These are phyloP conservation scores for Phytophthora vignae DNA, from an alignment of 352 stramenopile species.

Conservation along the genomic window DNA sequence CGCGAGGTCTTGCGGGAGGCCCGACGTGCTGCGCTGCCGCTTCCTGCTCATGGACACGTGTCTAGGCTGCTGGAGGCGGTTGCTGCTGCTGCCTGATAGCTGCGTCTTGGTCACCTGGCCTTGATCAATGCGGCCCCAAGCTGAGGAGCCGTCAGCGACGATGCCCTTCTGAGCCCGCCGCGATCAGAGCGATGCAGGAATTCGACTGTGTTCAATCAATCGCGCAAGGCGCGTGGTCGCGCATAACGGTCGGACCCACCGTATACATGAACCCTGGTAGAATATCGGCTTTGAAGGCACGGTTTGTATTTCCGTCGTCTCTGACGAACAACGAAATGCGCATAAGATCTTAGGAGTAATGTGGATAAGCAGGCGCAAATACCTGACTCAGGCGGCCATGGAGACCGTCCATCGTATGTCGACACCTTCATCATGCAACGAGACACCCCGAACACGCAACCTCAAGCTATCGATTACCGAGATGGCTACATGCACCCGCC, in stretches of 20 bases:
- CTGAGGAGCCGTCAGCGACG: not conserved
- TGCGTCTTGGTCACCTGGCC: conserved; percentile 3
- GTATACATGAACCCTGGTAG: too few relatives aligned
- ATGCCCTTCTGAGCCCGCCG: not conserved
- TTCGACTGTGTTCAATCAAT: conserved; percentile 1
- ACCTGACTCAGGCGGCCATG: not conserved
- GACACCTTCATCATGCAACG: not conserved
- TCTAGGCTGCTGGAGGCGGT: too few relatives aligned
- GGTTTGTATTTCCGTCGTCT: too few relatives aligned
- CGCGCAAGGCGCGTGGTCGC: not conserved
- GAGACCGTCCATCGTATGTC: conserved; percentile 1
- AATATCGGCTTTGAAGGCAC: not conserved
- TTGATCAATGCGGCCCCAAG: not conserved
- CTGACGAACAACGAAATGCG: too few relatives aligned
- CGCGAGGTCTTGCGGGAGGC: not conserved
- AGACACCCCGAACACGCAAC: conserved; percentile 4
- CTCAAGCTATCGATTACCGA: conserved; percentile 15
- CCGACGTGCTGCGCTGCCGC: conserved; percentile 16
- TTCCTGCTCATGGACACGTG: conserved; percentile 24
- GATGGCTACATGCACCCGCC: conserved; percentile 23
- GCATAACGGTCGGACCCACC: not conserved
- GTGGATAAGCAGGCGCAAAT: not conserved
- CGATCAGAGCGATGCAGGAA: not conserved
- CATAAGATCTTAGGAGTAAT: too few relatives aligned
- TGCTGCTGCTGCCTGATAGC: not conserved